Evolutionary conservation across 768 basidiomycete genomes (phyloP).

Genomic region (Auricularia sp.): DNA sequence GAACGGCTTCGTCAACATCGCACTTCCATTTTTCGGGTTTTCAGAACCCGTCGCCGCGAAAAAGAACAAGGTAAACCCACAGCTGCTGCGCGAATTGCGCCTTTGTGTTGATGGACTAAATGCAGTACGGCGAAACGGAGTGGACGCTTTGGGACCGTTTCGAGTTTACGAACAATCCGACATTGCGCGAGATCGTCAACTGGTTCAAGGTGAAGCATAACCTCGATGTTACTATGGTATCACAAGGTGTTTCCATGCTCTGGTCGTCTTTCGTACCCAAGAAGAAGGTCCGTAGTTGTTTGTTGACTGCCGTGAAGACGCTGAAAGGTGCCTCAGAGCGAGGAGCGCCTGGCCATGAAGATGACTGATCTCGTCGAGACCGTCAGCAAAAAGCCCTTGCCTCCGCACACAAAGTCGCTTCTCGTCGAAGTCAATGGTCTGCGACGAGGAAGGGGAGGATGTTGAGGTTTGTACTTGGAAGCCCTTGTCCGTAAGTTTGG

Average conservation of each 20-base stretch:
- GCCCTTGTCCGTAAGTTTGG: slow-evolving; percentile 4
- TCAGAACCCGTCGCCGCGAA: slow-evolving; percentile 88
- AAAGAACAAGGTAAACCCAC: slow-evolving; percentile 53
- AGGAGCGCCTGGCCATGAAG: slow-evolving; percentile 79
- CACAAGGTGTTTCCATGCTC: slow-evolving; percentile 94
- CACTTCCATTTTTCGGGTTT: slow-evolving; percentile 97
- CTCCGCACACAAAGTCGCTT: slow-evolving; percentile 71
- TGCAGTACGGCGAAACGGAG: slow-evolving; percentile 61
- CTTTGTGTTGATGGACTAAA: too few relatives aligned
- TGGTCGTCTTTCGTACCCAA: slow-evolving; percentile 91
- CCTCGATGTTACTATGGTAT: slow-evolving; percentile 89
- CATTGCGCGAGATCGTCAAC: slow-evolving; percentile 70
- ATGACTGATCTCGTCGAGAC: slow-evolving; percentile 86
- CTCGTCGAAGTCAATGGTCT: slow-evolving; percentile 93
- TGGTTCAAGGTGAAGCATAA: slow-evolving; percentile 81
- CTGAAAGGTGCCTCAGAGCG: slow-evolving; percentile 42
- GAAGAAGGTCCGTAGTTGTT: slow-evolving; percentile 62
- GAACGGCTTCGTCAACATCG: slow-evolving; percentile 97
- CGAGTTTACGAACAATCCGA: slow-evolving; percentile 82
- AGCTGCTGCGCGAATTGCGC: too few relatives aligned
- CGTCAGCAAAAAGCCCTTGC: slow-evolving; percentile 90
- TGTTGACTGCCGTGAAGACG: not conserved
- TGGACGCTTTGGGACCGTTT: slow-evolving; percentile 99
- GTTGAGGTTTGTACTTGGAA: slow-evolving; percentile 57
- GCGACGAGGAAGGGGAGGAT: slow-evolving; percentile 86